These are phyloP conservation scores for Rutidosis leptorrhynchoides DNA, from an alignment of 129 eudicot species.

Conservation along the genomic window DNA sequence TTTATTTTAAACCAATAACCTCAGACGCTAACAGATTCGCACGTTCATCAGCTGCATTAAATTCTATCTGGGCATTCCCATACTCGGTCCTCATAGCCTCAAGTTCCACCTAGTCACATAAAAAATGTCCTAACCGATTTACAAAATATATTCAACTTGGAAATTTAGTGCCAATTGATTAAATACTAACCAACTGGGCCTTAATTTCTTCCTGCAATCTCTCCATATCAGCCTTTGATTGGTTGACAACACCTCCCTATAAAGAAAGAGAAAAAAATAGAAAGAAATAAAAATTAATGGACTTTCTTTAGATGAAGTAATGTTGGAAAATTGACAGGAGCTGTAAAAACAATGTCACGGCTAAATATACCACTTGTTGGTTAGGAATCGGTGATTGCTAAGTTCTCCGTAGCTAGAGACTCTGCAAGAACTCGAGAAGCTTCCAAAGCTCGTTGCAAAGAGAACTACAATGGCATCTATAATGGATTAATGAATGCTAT, in stretches of 20 bases:
- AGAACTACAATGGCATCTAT: too few relatives aligned
- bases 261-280: constrained; percentile 2
- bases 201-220: too few relatives aligned
- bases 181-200: constrained; percentile 65
- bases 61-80: too few relatives aligned
- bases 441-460: constrained; percentile 96
- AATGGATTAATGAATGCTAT: too few relatives aligned
- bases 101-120: too few relatives aligned
- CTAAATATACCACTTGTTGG: constrained; percentile 58
- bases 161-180: constrained; percentile 9
- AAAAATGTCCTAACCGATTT: too few relatives aligned
- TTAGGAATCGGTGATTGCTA: constrained; percentile 87
- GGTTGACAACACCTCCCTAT: constrained; percentile 82
- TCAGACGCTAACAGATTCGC: too few relatives aligned
- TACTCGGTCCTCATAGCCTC: too few relatives aligned
- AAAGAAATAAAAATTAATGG: neutral
- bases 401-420: constrained; percentile 89
- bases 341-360: neutral
- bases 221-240: constrained; percentile 66
- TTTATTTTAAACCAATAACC: too few relatives aligned
- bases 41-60: too few relatives aligned
- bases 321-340: neutral
- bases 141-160: too few relatives aligned
- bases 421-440: constrained; percentile 87
- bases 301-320: neutral